Evolutionary conservation across 1,139 yeast species (phyloP).

Genomic region (Zygosaccharomyces sapae): DNA sequence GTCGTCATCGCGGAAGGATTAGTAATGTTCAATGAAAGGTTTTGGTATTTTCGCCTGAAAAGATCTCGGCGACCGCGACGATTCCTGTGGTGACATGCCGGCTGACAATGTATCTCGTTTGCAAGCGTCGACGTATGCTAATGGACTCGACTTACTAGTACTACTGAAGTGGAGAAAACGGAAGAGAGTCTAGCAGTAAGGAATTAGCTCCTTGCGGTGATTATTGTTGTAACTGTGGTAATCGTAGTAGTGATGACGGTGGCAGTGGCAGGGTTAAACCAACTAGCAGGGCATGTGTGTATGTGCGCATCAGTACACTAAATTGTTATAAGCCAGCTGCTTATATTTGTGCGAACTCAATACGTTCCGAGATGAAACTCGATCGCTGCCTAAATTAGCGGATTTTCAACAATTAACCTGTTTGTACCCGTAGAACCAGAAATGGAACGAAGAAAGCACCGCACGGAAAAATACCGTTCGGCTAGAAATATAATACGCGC

Average conservation of each 20-base stretch:
- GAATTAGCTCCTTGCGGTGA: too few relatives aligned
- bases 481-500: background rate
- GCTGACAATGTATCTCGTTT: too few relatives aligned
- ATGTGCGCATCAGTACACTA: too few relatives aligned
- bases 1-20: background rate
- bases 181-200: too few relatives aligned
- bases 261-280: background rate
- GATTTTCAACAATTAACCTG: background rate
- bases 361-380: background rate
- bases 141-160: too few relatives aligned
- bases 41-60: slow-evolving; percentile 33
- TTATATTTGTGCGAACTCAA: slow-evolving; percentile 5
- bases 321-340: slow-evolving; percentile 1
- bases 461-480: background rate
- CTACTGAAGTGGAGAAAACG: too few relatives aligned
- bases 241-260: background rate
- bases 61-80: slow-evolving; percentile 20
- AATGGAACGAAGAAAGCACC: background rate
- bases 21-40: slow-evolving; percentile 24
- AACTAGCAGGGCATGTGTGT: background rate
- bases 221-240: too few relatives aligned
- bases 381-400: slow-evolving; percentile 6
- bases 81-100: background rate
- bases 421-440: background rate
- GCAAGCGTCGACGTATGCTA: too few relatives aligned